Base-by-base conservation (phyloP, 345 rosid genomes). In the Conringia planisiliqua region DNA sequence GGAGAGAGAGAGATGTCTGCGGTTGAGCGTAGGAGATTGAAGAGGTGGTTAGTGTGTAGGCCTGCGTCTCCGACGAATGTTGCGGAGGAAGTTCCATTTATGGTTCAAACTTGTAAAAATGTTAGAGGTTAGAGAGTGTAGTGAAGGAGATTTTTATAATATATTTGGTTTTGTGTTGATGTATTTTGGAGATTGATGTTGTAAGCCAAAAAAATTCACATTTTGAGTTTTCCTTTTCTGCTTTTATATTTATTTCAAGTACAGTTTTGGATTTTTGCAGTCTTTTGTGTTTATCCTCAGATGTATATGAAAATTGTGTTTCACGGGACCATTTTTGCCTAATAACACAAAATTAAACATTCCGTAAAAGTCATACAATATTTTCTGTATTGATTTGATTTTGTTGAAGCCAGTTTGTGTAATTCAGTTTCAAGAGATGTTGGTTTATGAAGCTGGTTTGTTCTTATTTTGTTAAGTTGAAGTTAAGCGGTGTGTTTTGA, bases 21-120 rank as follows among this genome's bases (percentile, higher is more conserved):
- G 89, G 74, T 82, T 86, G 86, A 58, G 75, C 55, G 75, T 91
- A 89, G 50, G 92, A 87, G 85, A 91, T 57, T 22, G 92, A 84
- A 11, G 91, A 84, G 46, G 97, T 92, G 36, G 86, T 84, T 65
- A 93, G 71, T 59, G 72, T 81, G 77, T 91, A 86, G 27, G 88
- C 73, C 18, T 47, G 62, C 10, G 79, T 77, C 11, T 71, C 79
- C 6, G 80, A 68, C 33, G 80, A 74, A 10, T 68, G 73, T n/a
- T 70, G 75, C 3, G 81, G 59, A 58, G 70, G 46, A 40, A 39
- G 79, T 68, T 65, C 68, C 76, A 71, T 77, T 27, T 71, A 27
- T 10, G 40, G 39, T 54, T 24, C 14, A 42, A n/a, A 62, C 44
- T 62, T 61, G 64, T 9, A 62, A 68, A 38, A 35, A 5, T 4